A percentile compares a stretch with the other conserved stretches of the same genome.
These are phyloP conservation scores for Arxiozyma telluris DNA, from an alignment of 1,139 yeast species.

Conservation along the genomic window DNA sequence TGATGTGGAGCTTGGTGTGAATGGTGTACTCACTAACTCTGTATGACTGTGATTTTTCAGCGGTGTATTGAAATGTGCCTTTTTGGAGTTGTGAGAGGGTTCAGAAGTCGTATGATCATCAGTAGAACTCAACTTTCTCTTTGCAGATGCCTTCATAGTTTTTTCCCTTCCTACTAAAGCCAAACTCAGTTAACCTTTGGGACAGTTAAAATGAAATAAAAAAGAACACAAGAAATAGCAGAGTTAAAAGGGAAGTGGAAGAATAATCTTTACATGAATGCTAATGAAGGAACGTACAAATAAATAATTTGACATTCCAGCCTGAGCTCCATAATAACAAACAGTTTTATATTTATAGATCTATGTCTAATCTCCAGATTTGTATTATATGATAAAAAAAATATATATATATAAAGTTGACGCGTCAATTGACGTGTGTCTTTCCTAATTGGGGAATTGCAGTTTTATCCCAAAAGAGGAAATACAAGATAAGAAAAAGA, in stretches of 20 bases:
- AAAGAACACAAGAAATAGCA: background rate
- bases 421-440: conserved; percentile 1
- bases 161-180: no score
- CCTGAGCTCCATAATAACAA: background rate
- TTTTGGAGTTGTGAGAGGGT: background rate
- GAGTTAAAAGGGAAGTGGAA: no score
- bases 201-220: no score
- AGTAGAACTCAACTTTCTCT: background rate
- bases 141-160: background rate
- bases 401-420: background rate
- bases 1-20: conserved; percentile 8
- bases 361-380: background rate
- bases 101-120: background rate
- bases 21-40: conserved; percentile 7
- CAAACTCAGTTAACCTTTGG: background rate
- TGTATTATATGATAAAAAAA: background rate
- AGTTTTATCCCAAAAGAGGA: background rate
- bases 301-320: background rate
- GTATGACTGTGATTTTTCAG: background rate
- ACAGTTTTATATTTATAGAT: background rate
- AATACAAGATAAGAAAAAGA: background rate
- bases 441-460: conserved; percentile 1
- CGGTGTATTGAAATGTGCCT: conserved; percentile 1
- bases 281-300: no score
- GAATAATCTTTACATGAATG: no score